Evolutionary conservation across 164 flowering plant genomes (phyloP), one percentile per base, ranked within the genome.

Genomic region (Buxus sempervirens): DNA sequence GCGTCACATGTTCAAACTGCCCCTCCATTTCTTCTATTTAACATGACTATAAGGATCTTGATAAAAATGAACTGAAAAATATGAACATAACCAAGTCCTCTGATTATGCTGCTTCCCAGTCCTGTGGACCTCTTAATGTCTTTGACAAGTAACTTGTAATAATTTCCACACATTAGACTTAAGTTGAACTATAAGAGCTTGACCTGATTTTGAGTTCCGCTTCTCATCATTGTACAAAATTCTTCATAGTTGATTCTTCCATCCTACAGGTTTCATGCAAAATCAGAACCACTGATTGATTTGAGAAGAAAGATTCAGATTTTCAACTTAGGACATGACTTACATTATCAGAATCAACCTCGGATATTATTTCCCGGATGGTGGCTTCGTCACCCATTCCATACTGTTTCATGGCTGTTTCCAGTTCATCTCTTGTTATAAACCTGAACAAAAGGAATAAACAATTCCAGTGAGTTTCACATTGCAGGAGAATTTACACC

Each of bases 281-380:
- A 42, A 63, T 77, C 32, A 71, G 72, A 55, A 63, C 45, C 23
- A 8, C 19, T 42, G 14, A 21, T 53, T 41, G 8, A 60, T 49
- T 48, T 13, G 38, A 15, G 16, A 59, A 55, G 19, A 60, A 23
- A 24, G 54, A 2, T 56, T 13, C 32, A 1, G n/a, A 64, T 25
- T 45, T 38, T 24, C 1, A 9, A 62, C 53, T 42, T 16, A 18
- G n/a, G 54, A 70, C 0, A 27, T 14, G 56, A 75, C 90, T 83
- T 75, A 93, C 96, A 80, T 91, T 85, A 66, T 93, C 98, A 6
- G 91, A 60, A 63, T 93, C 98, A 27, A 93, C 96, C 82, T 93
- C 98, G 15, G 87, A 70, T 69, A 93, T 87, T 19, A 93, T 88
- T 54, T 93, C 98, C 60, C 55, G 82, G 45, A 89, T 90, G 42